Conservation (phyloP, 2,329 filamentous ascomycete genomes). For the Seiridium cupressi region DNA sequence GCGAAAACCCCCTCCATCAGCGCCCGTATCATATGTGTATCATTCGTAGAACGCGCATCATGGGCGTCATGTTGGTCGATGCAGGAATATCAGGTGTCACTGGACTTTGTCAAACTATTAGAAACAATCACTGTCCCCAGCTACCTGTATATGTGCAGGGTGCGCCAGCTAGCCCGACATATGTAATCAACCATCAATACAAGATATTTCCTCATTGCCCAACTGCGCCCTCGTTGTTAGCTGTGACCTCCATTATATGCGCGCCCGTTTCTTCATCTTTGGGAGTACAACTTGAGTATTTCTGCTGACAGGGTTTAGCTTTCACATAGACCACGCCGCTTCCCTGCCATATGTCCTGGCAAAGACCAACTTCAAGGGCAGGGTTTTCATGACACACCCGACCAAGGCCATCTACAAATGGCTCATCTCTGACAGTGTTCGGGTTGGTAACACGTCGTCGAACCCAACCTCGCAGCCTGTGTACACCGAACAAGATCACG, state of each 20-base stretch:
- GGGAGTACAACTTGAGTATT: not conserved
- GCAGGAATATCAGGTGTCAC: conserved; percentile 21
- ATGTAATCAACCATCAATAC: conserved; percentile 42
- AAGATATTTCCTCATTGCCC: conserved; percentile 32
- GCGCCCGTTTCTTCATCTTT: not conserved
- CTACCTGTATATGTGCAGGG: conserved; percentile 4
- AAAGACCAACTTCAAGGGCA: conserved; percentile 95
- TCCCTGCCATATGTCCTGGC: conserved; percentile 96
- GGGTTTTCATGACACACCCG: conserved; percentile 98
- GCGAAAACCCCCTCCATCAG: conserved; percentile 35
- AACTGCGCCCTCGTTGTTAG: conserved; percentile 23
- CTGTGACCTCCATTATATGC: conserved; percentile 15
- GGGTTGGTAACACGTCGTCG: conserved; percentile 73
- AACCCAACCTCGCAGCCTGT: conserved; percentile 69
- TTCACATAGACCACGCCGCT: conserved; percentile 97
- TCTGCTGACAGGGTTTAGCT: conserved; percentile 55
- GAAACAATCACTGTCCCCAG: not conserved
- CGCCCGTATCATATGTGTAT: not conserved
- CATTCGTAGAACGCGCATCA: conserved; percentile 12
- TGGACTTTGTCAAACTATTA: conserved; percentile 2
- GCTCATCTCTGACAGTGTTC: conserved; percentile 95
- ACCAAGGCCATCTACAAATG: conserved; percentile 99
- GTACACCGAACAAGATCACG: conserved; percentile 93
- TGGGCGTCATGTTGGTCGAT: conserved; percentile 17
- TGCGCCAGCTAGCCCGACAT: conserved; percentile 14